Base-by-base conservation (phyloP, 208 protist species). In the Trypanosomatidae sp. region DNA sequence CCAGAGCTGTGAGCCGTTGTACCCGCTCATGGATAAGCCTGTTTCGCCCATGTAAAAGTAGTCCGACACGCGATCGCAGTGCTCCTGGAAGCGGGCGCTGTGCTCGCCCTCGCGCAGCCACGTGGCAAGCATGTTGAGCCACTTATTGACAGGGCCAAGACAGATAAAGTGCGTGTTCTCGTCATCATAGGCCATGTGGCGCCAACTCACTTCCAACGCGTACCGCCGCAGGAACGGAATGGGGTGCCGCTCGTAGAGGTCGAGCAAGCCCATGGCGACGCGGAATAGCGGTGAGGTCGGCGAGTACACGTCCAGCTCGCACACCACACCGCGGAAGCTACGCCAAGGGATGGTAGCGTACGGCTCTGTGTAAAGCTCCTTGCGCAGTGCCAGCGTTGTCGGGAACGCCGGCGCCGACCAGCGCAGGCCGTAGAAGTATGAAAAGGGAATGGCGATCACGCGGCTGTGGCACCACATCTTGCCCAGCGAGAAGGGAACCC, bases 1-100 rank as follows among this genome's bases (percentile, higher is more conserved):
- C 98, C 98, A 99, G 52, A 99, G 86, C 88, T 99, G 98, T 39
- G 94, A 98, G 3, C 98, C 98, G 85, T 99, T 99, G 84, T 99
- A 99, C 43, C 98, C 98, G 70, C 96, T 95, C 97, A 99, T 99
- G 60, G 97, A 94, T 95, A 99, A 98, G 58, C 98, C 98, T 33
- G 97, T 93, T 19, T 88, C 74, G 22, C 83, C 81, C 72, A 98
- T 87, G 93, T 96, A 99, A 28, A 99, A 81, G 88, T 99, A 99
- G 86, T 99, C 98, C 22, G 83, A 67, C 17, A 99, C 56, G 58
- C 97, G 89, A 41, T 96, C 73, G 49, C 85, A 50, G 84, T 99
- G 98, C 72, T 84, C 82, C 73, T 92, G 75, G 73, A 97, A 98
- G 44, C 90, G 85, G 39, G 83, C 80, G 64, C 88, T 95, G 41